These are phyloP conservation scores for Diutina sp. DNA, from an alignment of 1,139 yeast genomes.

Conservation along the genomic window DNA sequence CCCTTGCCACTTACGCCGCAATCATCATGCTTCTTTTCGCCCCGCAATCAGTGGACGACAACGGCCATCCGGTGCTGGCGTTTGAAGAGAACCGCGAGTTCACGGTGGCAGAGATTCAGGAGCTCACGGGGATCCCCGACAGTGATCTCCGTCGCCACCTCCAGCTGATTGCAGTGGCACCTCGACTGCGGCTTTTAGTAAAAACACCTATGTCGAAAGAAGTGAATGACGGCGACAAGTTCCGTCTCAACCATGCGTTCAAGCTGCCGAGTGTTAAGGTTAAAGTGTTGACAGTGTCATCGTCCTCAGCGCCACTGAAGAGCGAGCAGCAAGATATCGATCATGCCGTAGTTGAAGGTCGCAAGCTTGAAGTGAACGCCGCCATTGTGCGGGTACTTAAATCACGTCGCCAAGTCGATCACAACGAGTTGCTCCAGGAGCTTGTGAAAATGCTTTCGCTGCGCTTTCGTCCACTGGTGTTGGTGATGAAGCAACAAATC, in stretches of 20 bases:
- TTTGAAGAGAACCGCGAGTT: slow-evolving; percentile 27
- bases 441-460: slow-evolving; percentile 47
- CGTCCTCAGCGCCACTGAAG: slow-evolving; percentile 7
- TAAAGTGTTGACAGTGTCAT: slow-evolving; percentile 61
- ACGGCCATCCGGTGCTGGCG: slow-evolving; percentile 22
- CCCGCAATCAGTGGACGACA: slow-evolving; percentile 35
- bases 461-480: slow-evolving; percentile 59
- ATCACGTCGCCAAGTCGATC: slow-evolving; percentile 47
- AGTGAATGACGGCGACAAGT: slow-evolving; percentile 49
- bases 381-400: slow-evolving; percentile 87
- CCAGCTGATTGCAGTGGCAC: slow-evolving; percentile 78
- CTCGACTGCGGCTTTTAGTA: slow-evolving; percentile 57
- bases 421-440: slow-evolving; percentile 55
- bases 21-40: slow-evolving; percentile 64
- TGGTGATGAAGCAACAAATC: slow-evolving; percentile 63
- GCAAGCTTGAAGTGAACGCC: slow-evolving; percentile 64
- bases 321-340: slow-evolving; percentile 23
- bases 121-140: slow-evolving; percentile 60
- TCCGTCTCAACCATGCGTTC: slow-evolving; percentile 60
- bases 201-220: slow-evolving; percentile 71
- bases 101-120: slow-evolving; percentile 48
- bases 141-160: slow-evolving; percentile 64
- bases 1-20: slow-evolving; percentile 73
- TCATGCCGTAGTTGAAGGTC: slow-evolving; percentile 24
- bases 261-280: slow-evolving; percentile 61